A percentile compares a stretch with the other conserved stretches of the same genome.
phyloP scores from a whole-genome alignment of 176 grass and related monocot species.

The Leersia perrieri region DNA sequence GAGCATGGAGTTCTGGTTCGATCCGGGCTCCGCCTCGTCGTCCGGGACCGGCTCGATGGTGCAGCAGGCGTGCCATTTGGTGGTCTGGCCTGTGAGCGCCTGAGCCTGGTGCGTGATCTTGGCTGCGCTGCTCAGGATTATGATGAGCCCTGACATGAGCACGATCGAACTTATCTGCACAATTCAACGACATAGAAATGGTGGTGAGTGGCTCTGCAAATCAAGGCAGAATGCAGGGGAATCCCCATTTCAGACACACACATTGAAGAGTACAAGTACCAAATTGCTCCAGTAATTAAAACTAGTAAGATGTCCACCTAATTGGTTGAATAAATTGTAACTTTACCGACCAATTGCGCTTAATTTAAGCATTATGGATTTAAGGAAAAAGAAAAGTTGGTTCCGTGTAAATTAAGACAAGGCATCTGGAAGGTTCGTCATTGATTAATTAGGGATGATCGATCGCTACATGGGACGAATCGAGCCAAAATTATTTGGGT shows the following conservation, averaged over 20 bases:
- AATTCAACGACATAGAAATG: neutral
- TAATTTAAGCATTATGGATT: neutral
- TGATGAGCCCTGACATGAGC: conserved; percentile 74
- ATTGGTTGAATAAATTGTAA: neutral
- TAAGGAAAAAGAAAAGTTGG: too few species aligned
- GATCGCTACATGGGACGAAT: neutral
- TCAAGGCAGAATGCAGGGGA: neutral
- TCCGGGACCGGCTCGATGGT: conserved; percentile 55
- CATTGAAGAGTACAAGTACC: neutral
- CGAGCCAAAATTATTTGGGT: neutral
- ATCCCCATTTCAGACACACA: too few species aligned
- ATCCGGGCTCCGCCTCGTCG: neutral
- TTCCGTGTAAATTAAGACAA: conserved; percentile 15
- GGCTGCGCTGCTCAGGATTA: conserved; percentile 82
- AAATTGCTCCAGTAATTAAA: too few species aligned
- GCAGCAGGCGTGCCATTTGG: conserved; percentile 97
- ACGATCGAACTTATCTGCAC: conserved; percentile 79
- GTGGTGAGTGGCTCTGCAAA: neutral
- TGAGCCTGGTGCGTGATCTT: conserved; percentile 98
- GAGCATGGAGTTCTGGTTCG: conserved; percentile 33
- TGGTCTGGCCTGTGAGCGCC: conserved; percentile 73
- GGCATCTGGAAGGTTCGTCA: neutral
- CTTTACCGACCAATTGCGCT: neutral
- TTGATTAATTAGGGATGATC: neutral
- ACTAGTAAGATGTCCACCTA: neutral